Evolutionary conservation across 257 asterid species (phyloP).

Genomic region (Capsicum baccatum): DNA sequence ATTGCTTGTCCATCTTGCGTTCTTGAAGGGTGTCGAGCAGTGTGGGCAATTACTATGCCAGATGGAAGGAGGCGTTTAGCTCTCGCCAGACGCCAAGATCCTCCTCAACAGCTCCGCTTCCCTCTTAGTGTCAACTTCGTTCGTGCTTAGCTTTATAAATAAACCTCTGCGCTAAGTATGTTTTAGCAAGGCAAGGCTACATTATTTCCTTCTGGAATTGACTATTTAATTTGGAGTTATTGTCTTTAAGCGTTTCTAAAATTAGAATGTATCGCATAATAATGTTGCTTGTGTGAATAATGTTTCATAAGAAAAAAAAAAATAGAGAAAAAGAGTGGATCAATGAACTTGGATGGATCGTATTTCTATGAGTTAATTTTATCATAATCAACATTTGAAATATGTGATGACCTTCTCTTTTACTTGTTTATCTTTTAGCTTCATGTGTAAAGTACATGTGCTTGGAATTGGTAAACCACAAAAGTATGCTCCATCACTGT

Average conservation of each 20-base stretch:
- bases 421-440: background rate
- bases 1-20: background rate
- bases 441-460: background rate
- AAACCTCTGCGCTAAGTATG: background rate
- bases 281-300: too few relatives aligned
- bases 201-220: too few relatives aligned
- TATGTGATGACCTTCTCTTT: too few relatives aligned
- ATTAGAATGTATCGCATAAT: too few relatives aligned
- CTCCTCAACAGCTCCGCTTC: background rate
- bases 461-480: background rate
- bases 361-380: too few relatives aligned
- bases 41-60: background rate
- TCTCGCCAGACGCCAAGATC: background rate
- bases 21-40: background rate
- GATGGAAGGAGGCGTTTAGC: slow-evolving; percentile 16
- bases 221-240: too few relatives aligned
- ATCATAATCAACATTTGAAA: too few relatives aligned
- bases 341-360: too few relatives aligned
- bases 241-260: too few relatives aligned
- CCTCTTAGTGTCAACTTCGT: background rate
- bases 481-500: background rate
- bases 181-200: too few relatives aligned
- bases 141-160: background rate
- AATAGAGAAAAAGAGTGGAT: too few relatives aligned
- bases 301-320: too few relatives aligned